Conservation (phyloP, 257 asterid genomes). For the Ehretia macrophylla region DNA sequence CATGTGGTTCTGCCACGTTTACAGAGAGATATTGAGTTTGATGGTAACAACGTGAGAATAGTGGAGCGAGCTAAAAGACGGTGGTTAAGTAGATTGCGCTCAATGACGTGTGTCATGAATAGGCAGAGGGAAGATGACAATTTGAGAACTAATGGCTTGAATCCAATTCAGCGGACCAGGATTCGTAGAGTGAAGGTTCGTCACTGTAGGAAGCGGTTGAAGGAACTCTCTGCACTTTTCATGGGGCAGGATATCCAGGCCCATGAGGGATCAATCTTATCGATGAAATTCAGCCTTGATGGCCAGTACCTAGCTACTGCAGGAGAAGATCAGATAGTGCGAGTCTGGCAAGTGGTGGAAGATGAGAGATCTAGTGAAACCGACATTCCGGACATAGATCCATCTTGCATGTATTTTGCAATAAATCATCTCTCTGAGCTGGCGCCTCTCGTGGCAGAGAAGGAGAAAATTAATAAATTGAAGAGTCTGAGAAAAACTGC, state of each 20-base stretch:
- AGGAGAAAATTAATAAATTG: conserved; percentile 38
- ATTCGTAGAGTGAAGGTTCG: conserved; percentile 59
- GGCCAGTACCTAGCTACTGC: conserved; percentile 85
- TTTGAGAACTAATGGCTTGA: conserved; percentile 12
- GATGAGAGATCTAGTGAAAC: conserved; percentile 56
- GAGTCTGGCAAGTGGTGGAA: conserved; percentile 85
- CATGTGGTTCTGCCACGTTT: conserved; percentile 19
- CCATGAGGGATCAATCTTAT: conserved; percentile 71
- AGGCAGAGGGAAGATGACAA: conserved; percentile 25
- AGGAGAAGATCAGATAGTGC: conserved; percentile 75
- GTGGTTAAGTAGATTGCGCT: conserved; percentile 50
- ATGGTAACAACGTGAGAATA: conserved; percentile 19
- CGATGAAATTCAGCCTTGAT: conserved; percentile 81
- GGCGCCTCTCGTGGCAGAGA: conserved; percentile 49
- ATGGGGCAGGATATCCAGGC: conserved; percentile 76
- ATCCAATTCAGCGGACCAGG: conserved; percentile 26
- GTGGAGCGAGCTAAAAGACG: conserved; percentile 36
- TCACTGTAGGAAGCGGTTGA: conserved; percentile 41
- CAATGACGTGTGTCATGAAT: conserved; percentile 44
- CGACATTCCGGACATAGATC: conserved; percentile 65
- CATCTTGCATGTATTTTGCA: conserved; percentile 77
- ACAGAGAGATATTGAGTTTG: conserved; percentile 27
- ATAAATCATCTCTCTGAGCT: conserved; percentile 67
- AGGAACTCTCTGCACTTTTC: conserved; percentile 84
- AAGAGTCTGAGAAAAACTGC: conserved; percentile 43